A percentile compares a stretch with the other conserved stretches of the same genome.
Conservation (phyloP, 345 rosid species). For the Lepidium africanum region DNA sequence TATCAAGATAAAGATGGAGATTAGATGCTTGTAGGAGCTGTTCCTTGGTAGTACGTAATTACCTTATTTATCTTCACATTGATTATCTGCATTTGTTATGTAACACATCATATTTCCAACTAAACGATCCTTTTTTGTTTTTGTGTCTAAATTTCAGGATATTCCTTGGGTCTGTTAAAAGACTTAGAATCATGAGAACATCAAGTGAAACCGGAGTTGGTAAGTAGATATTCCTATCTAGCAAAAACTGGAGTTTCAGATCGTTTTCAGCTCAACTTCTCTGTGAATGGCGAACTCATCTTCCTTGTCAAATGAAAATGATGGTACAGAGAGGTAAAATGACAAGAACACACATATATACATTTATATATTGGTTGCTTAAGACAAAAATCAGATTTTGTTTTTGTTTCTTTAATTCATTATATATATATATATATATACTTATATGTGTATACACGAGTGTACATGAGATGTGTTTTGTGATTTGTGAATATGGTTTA, state of each 20-base stretch:
- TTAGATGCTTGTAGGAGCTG: slow-evolving; percentile 99
- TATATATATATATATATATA: too few species aligned
- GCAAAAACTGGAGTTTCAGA: not conserved
- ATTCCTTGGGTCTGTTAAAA: slow-evolving; percentile 67
- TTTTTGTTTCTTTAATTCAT: not conserved
- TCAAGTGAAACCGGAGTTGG: slow-evolving; percentile 55
- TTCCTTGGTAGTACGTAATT: slow-evolving; percentile 78
- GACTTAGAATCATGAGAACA: slow-evolving; percentile 78
- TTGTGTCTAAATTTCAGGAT: slow-evolving; percentile 40
- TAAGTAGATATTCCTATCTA: slow-evolving; percentile 13
- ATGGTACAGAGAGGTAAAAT: slow-evolving; percentile 3
- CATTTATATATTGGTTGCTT: too few species aligned
- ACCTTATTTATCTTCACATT: not conserved
- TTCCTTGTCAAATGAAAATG: slow-evolving; percentile 1
- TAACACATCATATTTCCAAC: too few species aligned
- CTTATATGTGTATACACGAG: not conserved
- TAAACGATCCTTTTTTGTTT: not conserved
- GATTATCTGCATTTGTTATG: not conserved
- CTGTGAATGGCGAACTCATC: not conserved
- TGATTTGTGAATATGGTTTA: slow-evolving; percentile 11
- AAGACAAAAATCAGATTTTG: too few species aligned
- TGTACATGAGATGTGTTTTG: not conserved
- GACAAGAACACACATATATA: slow-evolving; percentile 6
- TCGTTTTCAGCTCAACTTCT: not conserved
- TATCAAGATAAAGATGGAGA: too few species aligned